Conservation (phyloP, 2,329 filamentous ascomycete species). For the Trichoderma pleuroti region DNA sequence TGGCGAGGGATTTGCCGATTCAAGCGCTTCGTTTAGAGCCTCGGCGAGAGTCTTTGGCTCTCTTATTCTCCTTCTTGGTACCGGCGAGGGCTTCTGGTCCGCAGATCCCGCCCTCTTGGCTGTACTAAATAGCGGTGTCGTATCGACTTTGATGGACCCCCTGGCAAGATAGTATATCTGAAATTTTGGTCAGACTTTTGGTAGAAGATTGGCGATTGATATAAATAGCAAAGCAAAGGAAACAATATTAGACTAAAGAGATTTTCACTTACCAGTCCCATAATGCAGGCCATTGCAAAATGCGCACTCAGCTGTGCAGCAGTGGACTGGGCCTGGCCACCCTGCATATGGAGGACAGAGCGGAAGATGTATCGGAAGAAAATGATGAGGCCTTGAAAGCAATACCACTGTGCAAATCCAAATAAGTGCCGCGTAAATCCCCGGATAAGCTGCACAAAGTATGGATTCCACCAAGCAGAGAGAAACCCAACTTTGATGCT, state of each 20-base stretch:
- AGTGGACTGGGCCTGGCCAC: constrained; percentile 36
- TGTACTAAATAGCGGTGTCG: constrained; percentile 49
- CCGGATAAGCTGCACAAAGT: constrained; percentile 56
- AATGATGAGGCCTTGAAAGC: constrained; percentile 59
- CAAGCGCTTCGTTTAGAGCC: constrained; percentile 33
- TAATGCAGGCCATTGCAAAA: constrained; percentile 49
- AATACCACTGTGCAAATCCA: constrained; percentile 63
- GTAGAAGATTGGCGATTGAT: too few relatives aligned
- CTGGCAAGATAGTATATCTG: constrained; percentile 46
- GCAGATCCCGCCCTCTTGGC: constrained; percentile 25
- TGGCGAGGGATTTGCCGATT: constrained; percentile 24
- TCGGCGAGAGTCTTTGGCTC: constrained; percentile 45
- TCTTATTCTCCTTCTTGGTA: constrained; percentile 25
- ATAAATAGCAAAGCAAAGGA: too few relatives aligned
- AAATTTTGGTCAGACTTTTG: constrained; percentile 23
- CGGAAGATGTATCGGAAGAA: constrained; percentile 51
- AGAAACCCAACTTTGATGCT: constrained; percentile 48
- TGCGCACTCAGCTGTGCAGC: constrained; percentile 52
- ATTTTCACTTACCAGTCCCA: constrained; percentile 55
- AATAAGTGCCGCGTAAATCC: constrained; percentile 58
- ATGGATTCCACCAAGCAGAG: constrained; percentile 67
- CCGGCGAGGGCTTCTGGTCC: constrained; percentile 27
- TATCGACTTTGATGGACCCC: constrained; percentile 53
- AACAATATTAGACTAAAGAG: too few relatives aligned
- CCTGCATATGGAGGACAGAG: constrained; percentile 39